These are phyloP conservation scores for Apiospora saccharicola DNA, from an alignment of 2,329 filamentous ascomycete genomes.

Conservation along the genomic window DNA sequence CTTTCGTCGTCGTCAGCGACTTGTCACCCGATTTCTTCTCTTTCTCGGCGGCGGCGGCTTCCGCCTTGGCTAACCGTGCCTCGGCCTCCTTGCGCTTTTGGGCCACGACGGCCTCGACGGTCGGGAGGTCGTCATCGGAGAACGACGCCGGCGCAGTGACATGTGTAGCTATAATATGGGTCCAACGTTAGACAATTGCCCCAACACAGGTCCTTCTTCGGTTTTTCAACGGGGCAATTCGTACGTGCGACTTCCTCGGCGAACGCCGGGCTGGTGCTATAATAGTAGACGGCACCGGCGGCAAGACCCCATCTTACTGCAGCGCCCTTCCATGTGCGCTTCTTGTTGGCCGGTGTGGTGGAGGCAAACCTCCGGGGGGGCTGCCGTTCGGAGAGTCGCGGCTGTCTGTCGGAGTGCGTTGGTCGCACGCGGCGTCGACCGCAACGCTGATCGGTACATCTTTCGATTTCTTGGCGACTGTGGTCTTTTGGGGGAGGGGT, in stretches of 20 bases:
- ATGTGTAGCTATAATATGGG: conserved; percentile 26
- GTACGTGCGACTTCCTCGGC: conserved; percentile 81
- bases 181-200: conserved; percentile 24
- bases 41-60: conserved; percentile 30
- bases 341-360: conserved; percentile 67
- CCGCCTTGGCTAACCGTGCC: conserved; percentile 41
- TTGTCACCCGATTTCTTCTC: conserved; percentile 41
- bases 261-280: conserved; percentile 89
- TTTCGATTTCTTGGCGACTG: conserved; percentile 9
- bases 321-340: conserved; percentile 83
- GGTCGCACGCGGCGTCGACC: conserved; percentile 55
- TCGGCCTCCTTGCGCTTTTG: conserved; percentile 64
- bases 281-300: conserved; percentile 84
- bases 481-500: neutral
- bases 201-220: neutral
- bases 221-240: conserved; percentile 42
- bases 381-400: conserved; percentile 41
- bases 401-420: conserved; percentile 50
- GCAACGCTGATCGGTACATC: conserved; percentile 63
- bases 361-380: conserved; percentile 60
- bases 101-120: conserved; percentile 72
- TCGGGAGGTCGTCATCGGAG: conserved; percentile 65
- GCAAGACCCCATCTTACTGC: conserved; percentile 78
- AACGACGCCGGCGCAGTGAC: conserved; percentile 58
- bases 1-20: conserved; percentile 32